phyloP scores from a whole-genome alignment of 768 basidiomycete species.

The Termitomyces sp. region DNA sequence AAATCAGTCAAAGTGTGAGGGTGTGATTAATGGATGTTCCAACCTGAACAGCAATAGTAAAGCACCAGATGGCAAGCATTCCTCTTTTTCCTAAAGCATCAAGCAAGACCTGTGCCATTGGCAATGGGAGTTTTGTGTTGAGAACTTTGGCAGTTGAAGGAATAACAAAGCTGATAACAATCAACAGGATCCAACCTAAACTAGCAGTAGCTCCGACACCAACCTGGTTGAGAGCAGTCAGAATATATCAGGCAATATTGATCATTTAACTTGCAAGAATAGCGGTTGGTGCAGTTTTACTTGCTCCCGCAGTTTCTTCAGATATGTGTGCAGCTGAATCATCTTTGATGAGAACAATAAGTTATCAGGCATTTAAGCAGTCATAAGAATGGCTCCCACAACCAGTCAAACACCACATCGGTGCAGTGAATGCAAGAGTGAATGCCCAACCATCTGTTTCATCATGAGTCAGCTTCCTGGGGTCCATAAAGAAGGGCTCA shows the following conservation, averaged over 20 bases:
- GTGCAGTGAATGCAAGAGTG: slow-evolving; percentile 63
- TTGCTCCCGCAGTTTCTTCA: slow-evolving; percentile 65
- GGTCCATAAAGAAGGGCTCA: too few relatives aligned
- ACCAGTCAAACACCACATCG: slow-evolving; percentile 79
- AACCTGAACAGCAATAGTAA: slow-evolving; percentile 56
- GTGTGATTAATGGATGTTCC: not conserved
- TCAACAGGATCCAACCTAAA: not conserved
- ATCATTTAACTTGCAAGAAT: slow-evolving; percentile 28
- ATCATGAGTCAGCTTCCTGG: too few relatives aligned
- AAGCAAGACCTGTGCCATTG: slow-evolving; percentile 70
- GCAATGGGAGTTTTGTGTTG: slow-evolving; percentile 45
- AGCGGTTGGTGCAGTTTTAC: slow-evolving; percentile 59
- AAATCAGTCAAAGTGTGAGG: not conserved
- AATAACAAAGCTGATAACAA: not conserved
- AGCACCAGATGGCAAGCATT: slow-evolving; percentile 69
- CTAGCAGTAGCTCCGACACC: not conserved
- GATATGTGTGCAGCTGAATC: slow-evolving; percentile 75
- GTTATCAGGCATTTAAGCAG: not conserved
- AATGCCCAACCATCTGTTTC: slow-evolving; percentile 68
- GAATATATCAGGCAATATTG: not conserved
- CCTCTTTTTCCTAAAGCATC: slow-evolving; percentile 60
- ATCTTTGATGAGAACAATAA: slow-evolving; percentile 35
- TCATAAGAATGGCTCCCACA: slow-evolving; percentile 36
- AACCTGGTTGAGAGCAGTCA: not conserved
- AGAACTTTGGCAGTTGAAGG: slow-evolving; percentile 37